phyloP scores from a whole-genome alignment of 2,329 filamentous ascomycete species.

The Bimuria novae-zelandiae region DNA sequence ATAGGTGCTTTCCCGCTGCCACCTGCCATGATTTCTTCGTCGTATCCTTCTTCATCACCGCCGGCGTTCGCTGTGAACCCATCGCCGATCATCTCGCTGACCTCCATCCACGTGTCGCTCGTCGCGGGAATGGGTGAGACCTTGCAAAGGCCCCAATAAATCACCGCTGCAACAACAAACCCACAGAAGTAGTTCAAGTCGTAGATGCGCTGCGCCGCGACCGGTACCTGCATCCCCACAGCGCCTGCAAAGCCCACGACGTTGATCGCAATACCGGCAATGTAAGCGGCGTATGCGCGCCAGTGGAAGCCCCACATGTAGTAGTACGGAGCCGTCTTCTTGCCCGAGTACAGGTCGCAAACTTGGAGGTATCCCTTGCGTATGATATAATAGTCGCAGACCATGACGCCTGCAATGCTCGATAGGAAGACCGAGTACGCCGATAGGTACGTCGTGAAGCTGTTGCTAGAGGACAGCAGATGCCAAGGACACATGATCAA shows the following conservation, averaged over 20 bases:
- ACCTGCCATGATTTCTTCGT: constrained; percentile 33
- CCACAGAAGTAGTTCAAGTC: constrained; percentile 89
- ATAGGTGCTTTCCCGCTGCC: constrained; percentile 16
- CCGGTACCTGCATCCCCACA: constrained; percentile 71
- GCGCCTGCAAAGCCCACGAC: constrained; percentile 89
- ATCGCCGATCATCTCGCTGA: constrained; percentile 54
- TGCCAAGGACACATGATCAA: constrained; percentile 88
- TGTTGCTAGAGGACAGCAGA: constrained; percentile 73
- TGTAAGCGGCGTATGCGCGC: constrained; percentile 82
- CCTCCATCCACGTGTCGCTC: constrained; percentile 77
- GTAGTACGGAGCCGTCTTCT: constrained; percentile 71
- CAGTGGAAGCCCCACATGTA: constrained; percentile 76
- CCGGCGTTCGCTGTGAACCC: constrained; percentile 33
- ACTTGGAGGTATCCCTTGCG: constrained; percentile 80
- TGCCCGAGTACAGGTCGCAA: constrained; percentile 76
- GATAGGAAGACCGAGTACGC: constrained; percentile 94
- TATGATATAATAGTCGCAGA: constrained; percentile 85
- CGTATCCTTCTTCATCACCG: constrained; percentile 25
- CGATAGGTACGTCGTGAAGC: constrained; percentile 89
- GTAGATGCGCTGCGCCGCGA: constrained; percentile 83
- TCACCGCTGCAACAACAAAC: constrained; percentile 68
- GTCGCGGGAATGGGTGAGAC: constrained; percentile 74
- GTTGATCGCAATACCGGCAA: constrained; percentile 83
- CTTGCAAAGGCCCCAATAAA: constrained; percentile 74
- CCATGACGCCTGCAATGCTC: constrained; percentile 89